phyloP scores from a whole-genome alignment of 2,329 filamentous ascomycete species.

The Graphilbum sp. region DNA sequence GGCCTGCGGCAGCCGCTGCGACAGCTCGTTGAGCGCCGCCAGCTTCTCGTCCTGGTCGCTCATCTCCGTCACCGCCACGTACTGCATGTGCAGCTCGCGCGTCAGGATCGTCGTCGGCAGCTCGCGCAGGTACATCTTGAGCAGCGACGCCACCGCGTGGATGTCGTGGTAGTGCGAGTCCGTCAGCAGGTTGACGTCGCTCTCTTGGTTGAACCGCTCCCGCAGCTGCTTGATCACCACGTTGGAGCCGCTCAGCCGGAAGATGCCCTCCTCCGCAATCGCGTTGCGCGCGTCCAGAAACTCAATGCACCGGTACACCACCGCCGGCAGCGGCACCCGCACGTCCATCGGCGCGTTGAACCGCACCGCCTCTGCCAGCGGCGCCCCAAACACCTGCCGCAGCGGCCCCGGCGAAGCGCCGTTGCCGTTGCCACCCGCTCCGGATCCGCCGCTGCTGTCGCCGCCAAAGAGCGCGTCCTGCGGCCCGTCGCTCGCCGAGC shows the following conservation, averaged over 20 bases:
- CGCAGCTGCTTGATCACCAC: constrained; percentile 80
- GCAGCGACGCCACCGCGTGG: constrained; percentile 81
- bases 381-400: constrained; percentile 67
- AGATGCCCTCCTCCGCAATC: constrained; percentile 80
- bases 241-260: constrained; percentile 92
- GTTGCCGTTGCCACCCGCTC: constrained; percentile 22
- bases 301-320: constrained; percentile 90
- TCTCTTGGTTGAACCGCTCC: constrained; percentile 85
- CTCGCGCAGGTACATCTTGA: constrained; percentile 89
- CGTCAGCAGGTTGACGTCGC: constrained; percentile 71
- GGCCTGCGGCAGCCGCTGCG: constrained; percentile 60
- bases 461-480: constrained; percentile 34
- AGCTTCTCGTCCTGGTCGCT: constrained; percentile 62
- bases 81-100: constrained; percentile 76
- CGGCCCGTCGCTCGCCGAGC: constrained; percentile 37
- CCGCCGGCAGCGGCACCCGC: constrained; percentile 65
- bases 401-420: constrained; percentile 37
- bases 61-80: constrained; percentile 70
- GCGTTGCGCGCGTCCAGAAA: constrained; percentile 77
- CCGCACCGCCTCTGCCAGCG: constrained; percentile 72
- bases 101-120: constrained; percentile 84
- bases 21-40: constrained; percentile 56
- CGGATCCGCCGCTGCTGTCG: constrained; percentile 21
- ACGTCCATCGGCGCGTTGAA: constrained; percentile 59
- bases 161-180: constrained; percentile 87